Base-by-base conservation (phyloP, 257 asterid genomes). In the Craterostigma plantagineum region DNA sequence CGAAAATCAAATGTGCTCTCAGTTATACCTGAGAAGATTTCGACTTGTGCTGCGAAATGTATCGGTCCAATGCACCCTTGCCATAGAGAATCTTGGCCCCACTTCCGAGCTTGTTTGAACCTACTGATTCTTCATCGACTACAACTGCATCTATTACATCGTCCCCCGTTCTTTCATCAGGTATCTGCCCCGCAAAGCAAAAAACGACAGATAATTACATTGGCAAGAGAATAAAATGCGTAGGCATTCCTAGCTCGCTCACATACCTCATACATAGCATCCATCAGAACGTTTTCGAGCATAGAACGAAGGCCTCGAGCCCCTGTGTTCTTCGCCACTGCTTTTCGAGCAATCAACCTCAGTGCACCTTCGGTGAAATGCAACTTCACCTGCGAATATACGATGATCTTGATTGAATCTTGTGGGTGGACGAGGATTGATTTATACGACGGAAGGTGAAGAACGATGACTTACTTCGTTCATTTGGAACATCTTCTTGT, bases 241-340 rank as follows among this genome's bases (percentile, higher is more conserved):
- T n/a, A n/a, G n/a, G n/a, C n/a, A n/a, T n/a, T n/a, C n/a, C n/a
- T n/a, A n/a, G n/a, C n/a, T n/a, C n/a, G n/a, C 49, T 42, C 11
- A 48, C 69, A 43, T 54, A 90, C 98, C 98, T 90, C 98, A 33
- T 79, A 90, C 98, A 90, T 90, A 35, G 98, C 85, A 39, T 90
- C 98, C 95, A 83, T 90, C 75, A 90, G 67, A 35, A 82, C 64
- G 18, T 58, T 79, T 68, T 90, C 98, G 69, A 90, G 43, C 80
- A 83, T 76, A 51, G 98, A 65, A 35, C 98, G 62, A 65, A 83
- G 65, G 43, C 98, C 95, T 35, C 98, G 80, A 56, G 95, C 98
- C 33, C 98, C 98, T 0, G 98, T 90, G 50, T 83, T 90, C 64
- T 90, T 90, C 7, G 91, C 61, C 54, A 83, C 67, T 39, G 98